These are phyloP conservation scores for Mucor circinelloides DNA, from an alignment of 371 early-diverging fungal genomes.

Conservation along the genomic window DNA sequence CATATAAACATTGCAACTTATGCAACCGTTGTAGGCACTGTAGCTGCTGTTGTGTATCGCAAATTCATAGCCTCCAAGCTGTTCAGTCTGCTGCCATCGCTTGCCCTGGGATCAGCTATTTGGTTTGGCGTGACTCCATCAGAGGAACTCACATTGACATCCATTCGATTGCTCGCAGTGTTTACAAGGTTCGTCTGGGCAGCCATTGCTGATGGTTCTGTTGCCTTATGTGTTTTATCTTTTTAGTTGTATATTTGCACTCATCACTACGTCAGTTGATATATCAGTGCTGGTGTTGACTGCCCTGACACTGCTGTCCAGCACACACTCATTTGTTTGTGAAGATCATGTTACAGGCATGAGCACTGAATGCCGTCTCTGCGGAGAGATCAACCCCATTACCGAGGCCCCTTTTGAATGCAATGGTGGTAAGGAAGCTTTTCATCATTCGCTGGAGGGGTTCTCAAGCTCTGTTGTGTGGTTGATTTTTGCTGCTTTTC, in stretches of 20 bases:
- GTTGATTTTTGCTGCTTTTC: constrained; percentile 75
- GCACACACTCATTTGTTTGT: constrained; percentile 66
- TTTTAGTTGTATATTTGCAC: constrained; percentile 59
- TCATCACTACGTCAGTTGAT: constrained; percentile 60
- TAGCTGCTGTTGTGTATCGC: too few species aligned
- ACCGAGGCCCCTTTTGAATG: constrained; percentile 47
- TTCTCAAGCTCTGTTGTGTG: constrained; percentile 67
- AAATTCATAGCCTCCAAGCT: constrained; percentile 1
- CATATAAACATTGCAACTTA: not conserved
- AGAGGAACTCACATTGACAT: constrained; percentile 45
- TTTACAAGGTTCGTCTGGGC: constrained; percentile 38
- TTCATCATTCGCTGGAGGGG: constrained; percentile 58
- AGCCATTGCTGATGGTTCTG: not conserved
- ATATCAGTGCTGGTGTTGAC: constrained; percentile 59
- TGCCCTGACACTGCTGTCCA: constrained; percentile 52
- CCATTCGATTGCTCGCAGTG: constrained; percentile 50
- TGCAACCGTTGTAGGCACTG: not conserved
- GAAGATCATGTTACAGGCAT: constrained; percentile 47
- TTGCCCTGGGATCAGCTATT: constrained; percentile 34
- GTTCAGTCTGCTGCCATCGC: constrained; percentile 27
- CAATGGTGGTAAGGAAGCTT: constrained; percentile 56
- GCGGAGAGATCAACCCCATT: constrained; percentile 40
- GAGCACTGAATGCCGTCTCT: constrained; percentile 56
- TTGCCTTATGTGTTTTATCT: not conserved
- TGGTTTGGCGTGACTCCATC: constrained; percentile 45